Evolutionary conservation across 768 basidiomycete species (phyloP), one percentile per base, ranked within the genome.

Genomic region (Termitomyces heimii): DNA sequence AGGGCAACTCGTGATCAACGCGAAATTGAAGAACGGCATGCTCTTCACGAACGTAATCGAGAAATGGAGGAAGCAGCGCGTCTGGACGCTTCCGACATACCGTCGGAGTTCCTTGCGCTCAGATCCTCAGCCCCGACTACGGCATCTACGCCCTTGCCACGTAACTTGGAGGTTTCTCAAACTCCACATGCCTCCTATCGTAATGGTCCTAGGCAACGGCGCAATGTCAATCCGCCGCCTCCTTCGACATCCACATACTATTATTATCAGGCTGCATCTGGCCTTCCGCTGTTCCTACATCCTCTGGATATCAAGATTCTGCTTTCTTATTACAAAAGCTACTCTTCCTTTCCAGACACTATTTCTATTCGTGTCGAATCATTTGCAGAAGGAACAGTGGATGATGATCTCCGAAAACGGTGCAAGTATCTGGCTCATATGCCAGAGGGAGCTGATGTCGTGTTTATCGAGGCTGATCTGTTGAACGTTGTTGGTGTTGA

Each of bases 401-500:
- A 96, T 69, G 94, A 95, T 59, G 94, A 97, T 59, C 77, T 99
- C 28, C 86, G 95, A 48, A 91, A 93, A 71, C 86, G 95, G 32
- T 98, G 93, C 78, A 96, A 95, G 68, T 98, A 98, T 70, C 86
- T 99, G 60, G 84, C 85, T 4, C 95, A 98, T 70, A 79, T 98
- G 63, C 92, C 95, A 1, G 87, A 92, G 56, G 87, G 92, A 44
- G 87, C 92, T 37, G 95, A 98, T 65, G 92, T 98, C 45, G 88
- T 94, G 24, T 98, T 98, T 71, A 76, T 98, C 54, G 95, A 99
- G 71, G 84, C 92, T 8, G 88, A 96, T 67, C 74, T 98, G 18
- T 77, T 81, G 56, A 77, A 76, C 7, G 89, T 95, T 35, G 90
- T 98, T 20, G 89, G 92, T 31, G 65, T 67, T 14, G 86, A 87